A percentile compares a stretch with the other conserved stretches of the same genome.
phyloP scores from a whole-genome alignment of 2,329 filamentous ascomycete species.

The Cytospora paraplurivora region DNA sequence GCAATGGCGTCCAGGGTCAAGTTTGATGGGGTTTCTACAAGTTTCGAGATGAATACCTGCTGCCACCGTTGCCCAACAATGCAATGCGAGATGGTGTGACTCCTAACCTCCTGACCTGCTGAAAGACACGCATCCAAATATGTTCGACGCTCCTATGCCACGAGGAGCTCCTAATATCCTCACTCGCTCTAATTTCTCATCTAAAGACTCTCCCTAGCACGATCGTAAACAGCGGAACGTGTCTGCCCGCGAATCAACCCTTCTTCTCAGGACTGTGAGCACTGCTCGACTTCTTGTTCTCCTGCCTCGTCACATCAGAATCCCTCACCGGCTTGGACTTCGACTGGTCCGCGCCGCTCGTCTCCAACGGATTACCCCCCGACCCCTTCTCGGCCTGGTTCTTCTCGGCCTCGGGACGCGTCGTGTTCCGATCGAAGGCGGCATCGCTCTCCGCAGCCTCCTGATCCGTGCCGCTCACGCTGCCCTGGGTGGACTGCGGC shows the following conservation, averaged over 20 bases:
- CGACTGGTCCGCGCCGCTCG: slow-evolving; percentile 49
- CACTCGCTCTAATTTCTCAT: not conserved
- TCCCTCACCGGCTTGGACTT: slow-evolving; percentile 44
- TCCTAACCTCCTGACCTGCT: not conserved
- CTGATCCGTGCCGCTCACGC: slow-evolving; percentile 67
- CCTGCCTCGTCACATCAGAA: slow-evolving; percentile 38
- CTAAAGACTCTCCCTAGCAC: not conserved
- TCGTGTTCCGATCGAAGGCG: slow-evolving; percentile 70
- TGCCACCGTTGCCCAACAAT: slow-evolving; percentile 2
- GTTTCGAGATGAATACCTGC: not conserved
- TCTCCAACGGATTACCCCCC: slow-evolving; percentile 42
- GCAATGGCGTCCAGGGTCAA: slow-evolving; percentile 17
- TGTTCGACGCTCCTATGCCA: not conserved
- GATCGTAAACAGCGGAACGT: not conserved
- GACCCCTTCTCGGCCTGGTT: slow-evolving; percentile 42
- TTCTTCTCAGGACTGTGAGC: slow-evolving; percentile 39
- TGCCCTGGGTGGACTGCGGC: slow-evolving; percentile 66
- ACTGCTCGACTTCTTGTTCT: slow-evolving; percentile 41
- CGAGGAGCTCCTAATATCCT: not conserved
- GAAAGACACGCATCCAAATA: not conserved
- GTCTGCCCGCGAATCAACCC: slow-evolving; percentile 31
- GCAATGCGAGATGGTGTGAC: not conserved
- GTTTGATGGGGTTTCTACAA: not conserved
- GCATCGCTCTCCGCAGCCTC: slow-evolving; percentile 56
- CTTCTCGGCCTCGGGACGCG: slow-evolving; percentile 64